Conservation (phyloP, 306 rosid genomes). For the Acacia crassicarpa region DNA sequence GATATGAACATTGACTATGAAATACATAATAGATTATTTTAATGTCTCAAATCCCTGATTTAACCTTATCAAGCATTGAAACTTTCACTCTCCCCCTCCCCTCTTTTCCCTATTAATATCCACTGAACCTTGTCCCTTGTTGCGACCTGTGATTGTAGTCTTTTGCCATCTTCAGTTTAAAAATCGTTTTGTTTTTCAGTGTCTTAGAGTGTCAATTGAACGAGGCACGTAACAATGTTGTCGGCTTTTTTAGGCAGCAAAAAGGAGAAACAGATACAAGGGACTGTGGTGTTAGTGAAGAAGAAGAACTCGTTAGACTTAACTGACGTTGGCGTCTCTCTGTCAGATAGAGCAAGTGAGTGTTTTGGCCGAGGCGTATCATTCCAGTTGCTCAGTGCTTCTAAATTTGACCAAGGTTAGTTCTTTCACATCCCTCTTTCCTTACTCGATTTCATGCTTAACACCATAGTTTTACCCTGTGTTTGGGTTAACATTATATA, state of each 20-base stretch:
- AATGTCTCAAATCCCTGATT: too few species aligned
- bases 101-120: background rate
- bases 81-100: too few species aligned
- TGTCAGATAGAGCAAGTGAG: slow-evolving; percentile 2
- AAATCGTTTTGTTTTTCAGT: background rate
- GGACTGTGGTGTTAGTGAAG: slow-evolving; percentile 30
- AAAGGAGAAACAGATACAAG: slow-evolving; percentile 9
- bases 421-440: background rate
- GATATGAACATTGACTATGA: too few species aligned
- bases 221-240: background rate
- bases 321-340: background rate
- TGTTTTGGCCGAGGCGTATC: slow-evolving; percentile 10
- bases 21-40: too few species aligned
- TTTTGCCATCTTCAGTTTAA: background rate
- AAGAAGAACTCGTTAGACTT: slow-evolving; percentile 35
- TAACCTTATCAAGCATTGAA: too few species aligned
- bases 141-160: too few species aligned
- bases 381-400: slow-evolving; percentile 26
- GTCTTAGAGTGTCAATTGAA: background rate
- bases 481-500: too few species aligned
- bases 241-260: background rate
- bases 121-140: background rate
- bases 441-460: too few species aligned
- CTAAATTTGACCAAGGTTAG: slow-evolving; percentile 22
- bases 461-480: too few species aligned